Evolutionary conservation across 2,329 filamentous ascomycete species (phyloP).

Genomic region (Phyllosticta paracitricarpa): DNA sequence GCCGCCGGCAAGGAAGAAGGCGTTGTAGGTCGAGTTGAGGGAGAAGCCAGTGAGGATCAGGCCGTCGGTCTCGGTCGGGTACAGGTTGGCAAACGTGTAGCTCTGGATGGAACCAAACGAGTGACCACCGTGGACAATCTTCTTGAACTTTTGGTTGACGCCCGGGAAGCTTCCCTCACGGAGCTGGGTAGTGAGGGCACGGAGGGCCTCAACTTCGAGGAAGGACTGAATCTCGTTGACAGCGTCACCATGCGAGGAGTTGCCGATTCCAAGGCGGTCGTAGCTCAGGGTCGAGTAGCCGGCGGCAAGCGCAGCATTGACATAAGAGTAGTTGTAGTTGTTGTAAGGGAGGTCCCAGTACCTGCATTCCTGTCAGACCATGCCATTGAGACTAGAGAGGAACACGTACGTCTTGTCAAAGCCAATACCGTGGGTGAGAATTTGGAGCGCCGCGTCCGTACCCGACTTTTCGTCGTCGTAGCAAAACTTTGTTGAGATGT

Average conservation of each 20-base stretch:
- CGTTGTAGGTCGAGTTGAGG: slow-evolving; percentile 35
- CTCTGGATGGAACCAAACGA: slow-evolving; percentile 52
- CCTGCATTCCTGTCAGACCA: slow-evolving; percentile 18
- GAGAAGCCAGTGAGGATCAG: slow-evolving; percentile 53
- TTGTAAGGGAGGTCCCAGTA: slow-evolving; percentile 55
- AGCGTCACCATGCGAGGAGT: slow-evolving; percentile 49
- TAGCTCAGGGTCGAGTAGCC: slow-evolving; percentile 52
- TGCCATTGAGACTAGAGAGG: not conserved
- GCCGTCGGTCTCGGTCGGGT: slow-evolving; percentile 47
- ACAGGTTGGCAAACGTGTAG: slow-evolving; percentile 43
- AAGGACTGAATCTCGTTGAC: slow-evolving; percentile 49
- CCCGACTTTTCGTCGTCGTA: slow-evolving; percentile 36
- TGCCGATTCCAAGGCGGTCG: slow-evolving; percentile 53
- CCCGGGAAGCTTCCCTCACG: slow-evolving; percentile 37
- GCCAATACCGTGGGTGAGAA: slow-evolving; percentile 46
- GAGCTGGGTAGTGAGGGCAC: slow-evolving; percentile 42
- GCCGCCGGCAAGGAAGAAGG: slow-evolving; percentile 35
- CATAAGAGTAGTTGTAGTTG: slow-evolving; percentile 54
- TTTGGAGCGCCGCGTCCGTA: slow-evolving; percentile 29
- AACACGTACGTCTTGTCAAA: slow-evolving; percentile 39
- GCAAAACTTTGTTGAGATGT: slow-evolving; percentile 53
- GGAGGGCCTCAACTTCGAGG: slow-evolving; percentile 50
- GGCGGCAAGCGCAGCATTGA: slow-evolving; percentile 43
- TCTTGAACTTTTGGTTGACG: slow-evolving; percentile 29
- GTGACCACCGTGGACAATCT: slow-evolving; percentile 53